Base-by-base conservation (phyloP, 495 filamentous ascomycete genomes). In the Xylaria venustula region DNA sequence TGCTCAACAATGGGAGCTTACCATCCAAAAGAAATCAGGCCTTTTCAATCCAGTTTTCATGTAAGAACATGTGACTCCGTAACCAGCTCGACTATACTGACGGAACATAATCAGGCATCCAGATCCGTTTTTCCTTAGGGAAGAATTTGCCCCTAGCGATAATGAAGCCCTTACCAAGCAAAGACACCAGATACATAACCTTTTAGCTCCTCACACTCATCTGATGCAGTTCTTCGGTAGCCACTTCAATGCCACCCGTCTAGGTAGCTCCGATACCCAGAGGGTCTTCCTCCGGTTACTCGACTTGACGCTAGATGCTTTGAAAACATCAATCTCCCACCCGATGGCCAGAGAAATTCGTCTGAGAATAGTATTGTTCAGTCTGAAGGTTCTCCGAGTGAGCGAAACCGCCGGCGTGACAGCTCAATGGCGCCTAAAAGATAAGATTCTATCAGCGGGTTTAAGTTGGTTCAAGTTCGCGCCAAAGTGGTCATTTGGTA, bases 401-500 rank as follows among this genome's bases (percentile, higher is more conserved):
- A 88, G 85, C 65, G 88, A 84, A 2, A 82, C 83, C 19, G 76
- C 90, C 22, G 83, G 81, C 50, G 66, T 79, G 22, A 68, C 76
- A 22, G 80, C 85, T 25, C 84, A 85, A 54, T 91, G 88, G 85
- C 84, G 87, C 41, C 75, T 97, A 44, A 97, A 97, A 69, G 93
- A 97, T 67, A 84, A 88, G 57, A 88, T 96, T 49, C 71, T 99
- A 14, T 91, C 91, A 23, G 91, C 90, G 22, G 91, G 83, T 37
- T 77, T 99, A 7, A 85, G 82, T 54, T 98, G 95, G 95, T 99
- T 98, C 71, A 85, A 81, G 40, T 82, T 86, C 61, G 77, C 89
- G 15, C 90, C 95, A 34, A 83, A 86, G 62, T 99, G 94, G 94
- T 95, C 93, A 2, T 98, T 95, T 71, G 95, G 95, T 42, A 92